phyloP scores from a whole-genome alignment of 2,329 filamentous ascomycete genomes.

The Penicillium thymicola region DNA sequence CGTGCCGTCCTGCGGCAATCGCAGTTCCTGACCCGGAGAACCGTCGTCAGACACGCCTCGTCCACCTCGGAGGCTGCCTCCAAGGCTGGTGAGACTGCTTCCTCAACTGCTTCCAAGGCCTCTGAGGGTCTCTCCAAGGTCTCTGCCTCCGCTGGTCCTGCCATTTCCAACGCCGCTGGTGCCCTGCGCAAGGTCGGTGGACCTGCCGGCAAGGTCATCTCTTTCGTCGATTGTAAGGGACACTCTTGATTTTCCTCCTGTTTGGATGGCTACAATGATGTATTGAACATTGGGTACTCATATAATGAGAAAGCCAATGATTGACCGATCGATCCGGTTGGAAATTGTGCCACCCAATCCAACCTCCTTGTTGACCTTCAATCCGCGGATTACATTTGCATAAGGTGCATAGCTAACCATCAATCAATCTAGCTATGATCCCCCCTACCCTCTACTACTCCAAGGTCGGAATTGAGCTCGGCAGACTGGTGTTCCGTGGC shows the following conservation, averaged over 20 bases:
- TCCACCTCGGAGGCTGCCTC: conserved; percentile 45
- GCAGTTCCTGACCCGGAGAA: conserved; percentile 46
- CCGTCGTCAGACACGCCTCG: conserved; percentile 47
- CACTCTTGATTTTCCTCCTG: neutral
- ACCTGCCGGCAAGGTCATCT: conserved; percentile 73
- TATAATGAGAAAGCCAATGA: neutral
- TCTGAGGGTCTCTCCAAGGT: conserved; percentile 80
- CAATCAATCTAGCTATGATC: conserved; percentile 64
- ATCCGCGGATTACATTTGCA: neutral
- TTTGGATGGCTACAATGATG: conserved; percentile 1
- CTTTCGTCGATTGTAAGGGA: conserved; percentile 78
- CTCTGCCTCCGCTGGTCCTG: conserved; percentile 73
- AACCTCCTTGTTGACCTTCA: conserved; percentile 19
- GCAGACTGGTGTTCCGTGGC: conserved; percentile 79
- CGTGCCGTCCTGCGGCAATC: conserved; percentile 48
- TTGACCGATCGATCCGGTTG: neutral
- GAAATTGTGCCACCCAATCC: neutral
- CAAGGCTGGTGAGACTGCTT: conserved; percentile 46
- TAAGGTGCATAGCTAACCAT: conserved; percentile 23
- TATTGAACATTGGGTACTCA: neutral
- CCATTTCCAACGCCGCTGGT: conserved; percentile 68
- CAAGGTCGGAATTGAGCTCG: conserved; percentile 80
- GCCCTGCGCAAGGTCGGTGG: conserved; percentile 77
- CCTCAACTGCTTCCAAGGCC: conserved; percentile 58
- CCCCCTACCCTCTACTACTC: conserved; percentile 90